Conservation (phyloP, 768 basidiomycete species). For the Suillus weaverae region DNA sequence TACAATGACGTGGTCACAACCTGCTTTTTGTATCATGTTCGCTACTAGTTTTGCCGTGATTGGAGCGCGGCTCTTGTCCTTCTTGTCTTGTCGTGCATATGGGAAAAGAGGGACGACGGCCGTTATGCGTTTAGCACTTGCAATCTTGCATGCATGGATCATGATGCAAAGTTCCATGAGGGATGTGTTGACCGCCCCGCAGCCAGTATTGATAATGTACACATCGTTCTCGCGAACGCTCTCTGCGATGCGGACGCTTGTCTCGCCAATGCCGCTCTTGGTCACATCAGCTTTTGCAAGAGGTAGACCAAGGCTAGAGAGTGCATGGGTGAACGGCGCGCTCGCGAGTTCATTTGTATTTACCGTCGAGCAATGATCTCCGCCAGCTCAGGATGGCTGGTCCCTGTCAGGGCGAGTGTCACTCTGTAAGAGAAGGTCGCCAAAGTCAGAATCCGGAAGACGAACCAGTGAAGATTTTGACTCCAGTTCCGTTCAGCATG, state of each 20-base stretch:
- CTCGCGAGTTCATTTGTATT: slow-evolving; percentile 19
- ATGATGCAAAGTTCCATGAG: slow-evolving; percentile 99
- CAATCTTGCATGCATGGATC: slow-evolving; percentile 99
- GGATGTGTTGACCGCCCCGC: slow-evolving; percentile 84
- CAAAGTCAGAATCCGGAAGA: slow-evolving; percentile 5
- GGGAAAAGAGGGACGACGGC: slow-evolving; percentile 98
- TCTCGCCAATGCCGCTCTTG: slow-evolving; percentile 89
- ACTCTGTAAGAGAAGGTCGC: neutral
- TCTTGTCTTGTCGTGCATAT: slow-evolving; percentile 97
- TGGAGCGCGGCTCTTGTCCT: slow-evolving; percentile 97
- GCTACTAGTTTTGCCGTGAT: slow-evolving; percentile 98
- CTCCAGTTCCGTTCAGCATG: slow-evolving; percentile 58
- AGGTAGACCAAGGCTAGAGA: slow-evolving; percentile 79
- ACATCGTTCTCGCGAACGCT: slow-evolving; percentile 98
- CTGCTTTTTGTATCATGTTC: slow-evolving; percentile 91
- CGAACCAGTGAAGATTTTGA: slow-evolving; percentile 61
- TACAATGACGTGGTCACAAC: slow-evolving; percentile 97
- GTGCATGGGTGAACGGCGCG: slow-evolving; percentile 15
- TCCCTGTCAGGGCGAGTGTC: slow-evolving; percentile 52
- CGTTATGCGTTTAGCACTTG: slow-evolving; percentile 96
- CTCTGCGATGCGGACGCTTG: slow-evolving; percentile 87
- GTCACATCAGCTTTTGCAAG: slow-evolving; percentile 87
- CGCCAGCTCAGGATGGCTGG: slow-evolving; percentile 93
- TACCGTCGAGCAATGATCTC: slow-evolving; percentile 93
- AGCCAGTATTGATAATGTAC: slow-evolving; percentile 95